phyloP scores from a whole-genome alignment of 2,329 filamentous ascomycete species.

The Ophiostoma tasmaniense region DNA sequence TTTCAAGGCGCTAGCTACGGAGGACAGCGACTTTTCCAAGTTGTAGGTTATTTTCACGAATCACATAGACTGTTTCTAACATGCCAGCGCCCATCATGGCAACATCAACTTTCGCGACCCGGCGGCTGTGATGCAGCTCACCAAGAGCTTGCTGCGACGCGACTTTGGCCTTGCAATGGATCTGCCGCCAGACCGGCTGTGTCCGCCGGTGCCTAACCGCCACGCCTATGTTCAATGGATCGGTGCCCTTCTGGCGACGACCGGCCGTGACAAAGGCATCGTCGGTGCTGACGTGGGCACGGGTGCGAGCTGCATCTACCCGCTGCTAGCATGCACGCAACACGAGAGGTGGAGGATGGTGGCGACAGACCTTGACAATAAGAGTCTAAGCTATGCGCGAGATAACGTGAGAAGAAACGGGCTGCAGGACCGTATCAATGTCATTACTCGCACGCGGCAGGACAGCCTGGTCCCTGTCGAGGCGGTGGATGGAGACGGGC shows the following conservation, averaged over 20 bases:
- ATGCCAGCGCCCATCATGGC: conserved; percentile 30
- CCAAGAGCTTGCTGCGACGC: conserved; percentile 63
- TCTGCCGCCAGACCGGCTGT: conserved; percentile 70
- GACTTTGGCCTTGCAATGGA: conserved; percentile 67
- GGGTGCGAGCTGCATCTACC: conserved; percentile 86
- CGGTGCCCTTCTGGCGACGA: conserved; percentile 64
- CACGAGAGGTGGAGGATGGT: conserved; percentile 62
- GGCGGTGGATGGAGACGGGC: background rate
- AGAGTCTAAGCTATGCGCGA: conserved; percentile 57
- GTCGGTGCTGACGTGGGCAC: conserved; percentile 79
- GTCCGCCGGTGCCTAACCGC: conserved; percentile 70
- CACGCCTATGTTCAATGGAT: conserved; percentile 91
- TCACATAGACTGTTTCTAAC: background rate
- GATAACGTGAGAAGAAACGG: conserved; percentile 60
- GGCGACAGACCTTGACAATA: conserved; percentile 69
- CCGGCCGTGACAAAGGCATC: conserved; percentile 43
- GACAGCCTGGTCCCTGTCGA: conserved; percentile 56
- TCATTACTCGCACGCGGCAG: conserved; percentile 45
- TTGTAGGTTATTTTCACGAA: background rate
- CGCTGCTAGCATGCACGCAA: conserved; percentile 65
- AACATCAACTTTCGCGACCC: conserved; percentile 77
- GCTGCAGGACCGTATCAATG: conserved; percentile 53
- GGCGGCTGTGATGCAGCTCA: conserved; percentile 67
- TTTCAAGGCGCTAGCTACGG: conserved; percentile 35
- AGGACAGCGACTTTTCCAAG: conserved; percentile 38